phyloP scores from a whole-genome alignment of 1,139 yeast species.

The Meyerozyma athensensis region DNA sequence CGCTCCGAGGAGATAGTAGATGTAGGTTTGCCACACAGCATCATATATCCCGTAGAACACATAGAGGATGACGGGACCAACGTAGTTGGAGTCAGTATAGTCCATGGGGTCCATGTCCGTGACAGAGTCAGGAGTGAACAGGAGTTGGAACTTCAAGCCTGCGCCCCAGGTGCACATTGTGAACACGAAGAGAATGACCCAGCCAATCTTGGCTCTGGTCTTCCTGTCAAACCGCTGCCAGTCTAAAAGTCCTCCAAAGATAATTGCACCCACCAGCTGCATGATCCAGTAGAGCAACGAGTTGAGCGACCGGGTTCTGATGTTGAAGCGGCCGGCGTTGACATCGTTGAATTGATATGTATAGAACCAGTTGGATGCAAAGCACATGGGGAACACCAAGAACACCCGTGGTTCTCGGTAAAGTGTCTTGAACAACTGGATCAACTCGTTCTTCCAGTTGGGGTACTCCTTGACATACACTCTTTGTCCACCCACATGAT shows the following conservation, averaged over 20 bases:
- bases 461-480: conserved; percentile 15
- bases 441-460: conserved; percentile 10
- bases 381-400: conserved; percentile 16
- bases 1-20: conserved; percentile 15
- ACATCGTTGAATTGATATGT: conserved; percentile 16
- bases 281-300: conserved; percentile 16
- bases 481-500: conserved; percentile 12
- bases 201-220: conserved; percentile 13
- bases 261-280: conserved; percentile 16
- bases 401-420: conserved; percentile 11
- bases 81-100: conserved; percentile 11
- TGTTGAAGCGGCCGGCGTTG: conserved; percentile 15
- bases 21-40: conserved; percentile 15
- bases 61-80: conserved; percentile 17
- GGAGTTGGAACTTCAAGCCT: conserved; percentile 14
- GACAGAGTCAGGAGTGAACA: conserved; percentile 9
- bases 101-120: conserved; percentile 7
- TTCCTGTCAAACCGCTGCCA: conserved; percentile 9
- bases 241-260: conserved; percentile 12
- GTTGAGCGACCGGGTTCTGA: conserved; percentile 14
- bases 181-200: conserved; percentile 8
- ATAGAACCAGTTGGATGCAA: conserved; percentile 16
- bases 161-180: conserved; percentile 16
- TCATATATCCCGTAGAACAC: conserved; percentile 15
- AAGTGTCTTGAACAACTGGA: conserved; percentile 12